phyloP scores from a whole-genome alignment of 345 rosid genomes.

The Camelina laxa region DNA sequence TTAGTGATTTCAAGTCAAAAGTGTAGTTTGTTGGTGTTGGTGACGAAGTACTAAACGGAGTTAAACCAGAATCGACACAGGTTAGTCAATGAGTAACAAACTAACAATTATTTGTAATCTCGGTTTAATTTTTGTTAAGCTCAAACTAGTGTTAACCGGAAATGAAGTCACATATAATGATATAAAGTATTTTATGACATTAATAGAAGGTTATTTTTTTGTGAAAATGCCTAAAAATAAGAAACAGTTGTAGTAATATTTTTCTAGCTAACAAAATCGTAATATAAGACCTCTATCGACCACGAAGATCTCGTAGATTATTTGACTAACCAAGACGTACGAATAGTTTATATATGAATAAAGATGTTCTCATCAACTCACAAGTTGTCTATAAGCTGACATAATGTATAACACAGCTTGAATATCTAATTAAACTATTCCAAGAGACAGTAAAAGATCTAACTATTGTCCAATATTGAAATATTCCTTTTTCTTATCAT shows the following conservation, averaged over 20 bases:
- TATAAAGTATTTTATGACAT: neutral
- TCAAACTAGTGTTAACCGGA: neutral
- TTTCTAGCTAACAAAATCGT: neutral
- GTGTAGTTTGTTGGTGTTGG: neutral
- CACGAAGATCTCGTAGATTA: constrained; percentile 46
- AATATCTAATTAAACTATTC: constrained; percentile 27
- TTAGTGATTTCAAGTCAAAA: neutral
- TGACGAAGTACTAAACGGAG: neutral
- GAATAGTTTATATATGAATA: constrained; percentile 34
- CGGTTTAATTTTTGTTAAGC: neutral
- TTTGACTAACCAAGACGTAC: constrained; percentile 45
- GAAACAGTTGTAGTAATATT: neutral
- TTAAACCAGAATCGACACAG: neutral
- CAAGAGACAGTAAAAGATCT: constrained; percentile 21
- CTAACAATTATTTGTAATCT: neutral
- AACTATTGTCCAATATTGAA: constrained; percentile 23
- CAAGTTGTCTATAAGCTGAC: constrained; percentile 42
- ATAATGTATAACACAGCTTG: constrained; percentile 39
- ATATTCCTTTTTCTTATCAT: constrained; percentile 1
- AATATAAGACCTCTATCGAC: constrained; percentile 32
- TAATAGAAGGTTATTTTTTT: neutral
- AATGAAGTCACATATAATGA: neutral
- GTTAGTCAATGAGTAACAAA: neutral
- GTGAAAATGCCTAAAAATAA: neutral
- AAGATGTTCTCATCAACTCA: constrained; percentile 23